Base-by-base conservation (phyloP, 371 early-diverging fungal genomes). In the Fennellomyces sp. region DNA sequence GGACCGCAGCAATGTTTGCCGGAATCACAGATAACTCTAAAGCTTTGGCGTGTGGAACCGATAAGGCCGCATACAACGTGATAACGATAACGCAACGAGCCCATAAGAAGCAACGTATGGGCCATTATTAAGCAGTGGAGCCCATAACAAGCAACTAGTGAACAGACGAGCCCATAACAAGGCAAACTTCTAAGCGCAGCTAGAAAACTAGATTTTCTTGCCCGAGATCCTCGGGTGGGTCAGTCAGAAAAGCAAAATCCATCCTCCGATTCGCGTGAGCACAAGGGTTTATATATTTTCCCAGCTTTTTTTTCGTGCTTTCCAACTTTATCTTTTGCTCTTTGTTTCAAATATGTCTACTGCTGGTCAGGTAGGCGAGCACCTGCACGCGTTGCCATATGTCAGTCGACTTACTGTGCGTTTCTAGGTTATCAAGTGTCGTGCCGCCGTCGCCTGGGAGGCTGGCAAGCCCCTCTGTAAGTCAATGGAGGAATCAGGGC, bases 361-460 rank as follows among this genome's bases (percentile, higher is more conserved):
- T 49, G 70, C 63, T 55, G 70, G 70, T 65, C 73, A 73, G 63
- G 73, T 68, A 68, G 19, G 29, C 38, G 13, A 25, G 30, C 21
- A 23, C n/a, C 17, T 15, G 26, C 36, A 38, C 23, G 6, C 38
- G 27, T 19, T 33, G 7, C 3, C 7, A 10, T 3, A 10, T 50
- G 36, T 62, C 52, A n/a, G 23, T 30, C 29, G 28, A 38, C 36
- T 52, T 13, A 5, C 17, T 59, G 8, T 38, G 13, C 39, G 15
- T 50, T 13, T 13, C 11, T 31, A 27, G 80, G 78, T 91, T 69
- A 97, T 97, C 69, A 93, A 86, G 57, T 97, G 98, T 83, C 89
- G 90, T 66, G 98, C 98, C 61, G 98, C 98, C 28, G 83, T 97
- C 50, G 96, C 97, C 56, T 96, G 97, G 97, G 94, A 90, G 58